Base-by-base conservation (phyloP, 1,284 basidiomycete genomes). In the Ganoderma sinense region DNA sequence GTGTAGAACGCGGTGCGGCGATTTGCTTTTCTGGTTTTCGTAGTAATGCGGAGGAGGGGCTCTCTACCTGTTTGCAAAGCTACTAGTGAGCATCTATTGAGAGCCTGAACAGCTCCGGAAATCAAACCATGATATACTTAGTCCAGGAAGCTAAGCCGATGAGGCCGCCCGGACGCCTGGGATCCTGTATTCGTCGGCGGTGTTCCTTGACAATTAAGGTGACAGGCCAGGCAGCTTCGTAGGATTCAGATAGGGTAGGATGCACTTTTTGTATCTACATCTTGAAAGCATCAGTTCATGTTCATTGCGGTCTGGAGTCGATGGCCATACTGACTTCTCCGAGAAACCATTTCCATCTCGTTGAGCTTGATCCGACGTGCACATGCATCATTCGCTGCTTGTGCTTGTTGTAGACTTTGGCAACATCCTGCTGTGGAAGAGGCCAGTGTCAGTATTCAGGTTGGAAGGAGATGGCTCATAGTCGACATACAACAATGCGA, bases 161-260 rank as follows among this genome's bases (percentile, higher is more conserved):
- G n/a, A n/a, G n/a, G n/a, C n/a, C n/a, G n/a, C n/a, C n/a, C n/a
- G n/a, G n/a, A n/a, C n/a, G n/a, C n/a, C n/a, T n/a, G n/a, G n/a
- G n/a, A n/a, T n/a, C n/a, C n/a, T 26, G 2, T 31, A n/a, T 36
- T 26, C 56, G 41, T 16, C 40, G 18, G 20, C 48, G 56, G 20
- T 65, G 63, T 10, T 0, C 58, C 1, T 13, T n/a, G 11, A 62
- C 59, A 61, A 69, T 66, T 26, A 31, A n/a, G 16, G 5, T 13
- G 2, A 66, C 36, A 0, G 68, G 68, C 68, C 68, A 69, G 18
- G 56, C 64, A n/a, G 60, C 55, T 8, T 63, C 43, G 26, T 60
- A 69, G 4, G 26, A 29, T 8, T 60, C 53, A 18, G 66, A n/a
- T 26, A 55, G 53, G 11, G 23, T 20, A 63, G 61, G 31, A 64